Percentiles rank a stretch among this genome's conserved stretches.
Evolutionary conservation across 2,329 filamentous ascomycete species (phyloP).

Genomic region (Neocatenulostroma microsporum): DNA sequence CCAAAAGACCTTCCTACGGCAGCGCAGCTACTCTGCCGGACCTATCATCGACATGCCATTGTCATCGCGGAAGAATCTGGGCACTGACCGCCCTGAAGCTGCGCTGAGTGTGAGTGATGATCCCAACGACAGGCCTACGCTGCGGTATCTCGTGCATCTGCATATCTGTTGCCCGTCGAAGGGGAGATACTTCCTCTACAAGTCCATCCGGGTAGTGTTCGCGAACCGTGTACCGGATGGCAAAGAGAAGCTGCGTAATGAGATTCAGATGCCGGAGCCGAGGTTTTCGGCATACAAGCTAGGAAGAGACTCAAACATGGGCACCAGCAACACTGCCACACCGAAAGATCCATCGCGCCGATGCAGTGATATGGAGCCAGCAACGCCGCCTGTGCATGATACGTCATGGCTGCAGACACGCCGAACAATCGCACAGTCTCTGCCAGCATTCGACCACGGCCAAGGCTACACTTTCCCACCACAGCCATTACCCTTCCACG

Average conservation of each 20-base stretch:
- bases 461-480: conserved; percentile 17
- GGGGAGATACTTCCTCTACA: conserved; percentile 83
- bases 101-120: conserved; percentile 43
- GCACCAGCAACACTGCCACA: conserved; percentile 10
- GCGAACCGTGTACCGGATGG: conserved; percentile 93
- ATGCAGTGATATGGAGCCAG: conserved; percentile 13
- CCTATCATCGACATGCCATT: conserved; percentile 68
- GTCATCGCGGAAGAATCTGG: conserved; percentile 38
- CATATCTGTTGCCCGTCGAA: conserved; percentile 84
- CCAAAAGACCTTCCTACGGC: conserved; percentile 91
- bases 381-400: too few relatives aligned
- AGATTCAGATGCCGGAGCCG: conserved; percentile 82
- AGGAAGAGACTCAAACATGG: conserved; percentile 33
- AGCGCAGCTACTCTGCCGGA: conserved; percentile 84
- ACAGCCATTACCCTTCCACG: conserved; percentile 21
- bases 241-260: conserved; percentile 84
- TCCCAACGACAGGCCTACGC: conserved; percentile 57
- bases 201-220: conserved; percentile 87
- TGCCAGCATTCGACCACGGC: conserved; percentile 22
- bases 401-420: too few relatives aligned
- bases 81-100: conserved; percentile 49
- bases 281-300: conserved; percentile 79
- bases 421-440: conserved; percentile 17
- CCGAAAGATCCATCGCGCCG: conserved; percentile 11
- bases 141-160: conserved; percentile 85